Evolutionary conservation across 2,329 filamentous ascomycete species (phyloP).

Genomic region (Epichloe amarillans): DNA sequence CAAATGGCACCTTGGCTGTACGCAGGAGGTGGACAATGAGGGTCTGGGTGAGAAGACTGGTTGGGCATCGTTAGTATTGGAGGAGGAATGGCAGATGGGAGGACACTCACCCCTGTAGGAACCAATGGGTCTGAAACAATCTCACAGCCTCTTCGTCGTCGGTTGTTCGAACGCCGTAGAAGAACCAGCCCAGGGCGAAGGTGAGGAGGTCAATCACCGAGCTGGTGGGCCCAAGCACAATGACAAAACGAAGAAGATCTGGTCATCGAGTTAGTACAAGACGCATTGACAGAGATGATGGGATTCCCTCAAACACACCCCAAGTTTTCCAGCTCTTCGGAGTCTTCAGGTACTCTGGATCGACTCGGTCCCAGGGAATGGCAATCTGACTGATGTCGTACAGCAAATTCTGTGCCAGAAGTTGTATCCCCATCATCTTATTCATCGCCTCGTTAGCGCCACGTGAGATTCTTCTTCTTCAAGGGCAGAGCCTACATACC

Average conservation of each 20-base stretch:
- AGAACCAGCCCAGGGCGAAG: constrained; percentile 13
- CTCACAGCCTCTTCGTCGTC: constrained; percentile 7
- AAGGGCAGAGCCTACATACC: neutral
- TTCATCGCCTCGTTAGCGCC: neutral
- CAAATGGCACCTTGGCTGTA: constrained; percentile 14
- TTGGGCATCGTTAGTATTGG: neutral
- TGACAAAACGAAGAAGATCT: constrained; percentile 16
- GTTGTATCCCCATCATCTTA: constrained; percentile 15
- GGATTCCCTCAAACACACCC: neutral
- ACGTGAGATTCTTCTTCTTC: no score
- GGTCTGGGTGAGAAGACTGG: constrained; percentile 15
- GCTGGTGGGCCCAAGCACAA: constrained; percentile 16
- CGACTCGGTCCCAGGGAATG: constrained; percentile 17
- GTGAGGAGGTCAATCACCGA: constrained; percentile 16
- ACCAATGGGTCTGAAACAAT: constrained; percentile 16
- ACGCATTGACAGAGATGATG: neutral
- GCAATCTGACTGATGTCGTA: constrained; percentile 18
- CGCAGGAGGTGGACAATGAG: constrained; percentile 17
- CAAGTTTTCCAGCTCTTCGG: constrained; percentile 15
- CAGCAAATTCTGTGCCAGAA: constrained; percentile 16
- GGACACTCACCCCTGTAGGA: constrained; percentile 12
- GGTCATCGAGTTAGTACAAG: neutral
- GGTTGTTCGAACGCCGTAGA: constrained; percentile 11
- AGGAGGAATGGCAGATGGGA: neutral
- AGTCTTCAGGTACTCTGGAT: constrained; percentile 13